A percentile compares a stretch with the other conserved stretches of the same genome.
Conservation (phyloP, 2,329 filamentous ascomycete genomes). For the Penicillium vulpinum region DNA sequence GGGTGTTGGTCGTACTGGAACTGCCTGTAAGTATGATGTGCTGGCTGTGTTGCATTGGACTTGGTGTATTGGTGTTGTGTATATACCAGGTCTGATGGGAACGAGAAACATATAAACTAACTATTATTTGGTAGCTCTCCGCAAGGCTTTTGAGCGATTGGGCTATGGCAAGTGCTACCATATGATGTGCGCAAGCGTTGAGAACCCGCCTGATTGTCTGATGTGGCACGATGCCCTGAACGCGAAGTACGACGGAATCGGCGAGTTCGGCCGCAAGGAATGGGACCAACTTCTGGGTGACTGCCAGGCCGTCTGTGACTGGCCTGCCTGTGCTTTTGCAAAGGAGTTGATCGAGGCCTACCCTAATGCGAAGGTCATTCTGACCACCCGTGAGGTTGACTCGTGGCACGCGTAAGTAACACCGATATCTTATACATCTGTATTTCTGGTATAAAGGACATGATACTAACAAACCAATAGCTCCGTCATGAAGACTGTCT, state of each 20-base stretch:
- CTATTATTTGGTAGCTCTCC: conserved; percentile 52
- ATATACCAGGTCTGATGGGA: not conserved
- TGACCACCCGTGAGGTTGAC: conserved; percentile 66
- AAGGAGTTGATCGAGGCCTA: conserved; percentile 71
- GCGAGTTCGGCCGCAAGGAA: conserved; percentile 64
- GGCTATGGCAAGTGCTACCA: conserved; percentile 71
- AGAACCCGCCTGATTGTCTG: conserved; percentile 66
- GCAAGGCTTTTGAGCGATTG: conserved; percentile 64
- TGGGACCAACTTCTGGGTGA: conserved; percentile 69
- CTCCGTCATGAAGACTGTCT: conserved; percentile 66
- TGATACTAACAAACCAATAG: conserved; percentile 19
- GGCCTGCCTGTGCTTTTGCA: conserved; percentile 66
- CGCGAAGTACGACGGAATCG: conserved; percentile 62
- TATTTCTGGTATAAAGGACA: not conserved
- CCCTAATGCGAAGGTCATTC: conserved; percentile 69
- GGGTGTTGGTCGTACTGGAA: conserved; percentile 69
- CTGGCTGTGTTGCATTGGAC: not conserved
- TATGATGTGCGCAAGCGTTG: conserved; percentile 69
- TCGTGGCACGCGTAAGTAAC: conserved; percentile 56
- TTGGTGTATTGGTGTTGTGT: not conserved
- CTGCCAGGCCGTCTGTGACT: conserved; percentile 68
- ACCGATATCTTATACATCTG: not conserved
- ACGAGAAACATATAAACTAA: conserved; percentile 6
- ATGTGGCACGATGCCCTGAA: conserved; percentile 70
- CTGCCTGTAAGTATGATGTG: conserved; percentile 57